Evolutionary conservation across 805 yeast species (phyloP), one percentile per base, ranked within the genome.

Genomic region (Kodamaea nitidulidarum): DNA sequence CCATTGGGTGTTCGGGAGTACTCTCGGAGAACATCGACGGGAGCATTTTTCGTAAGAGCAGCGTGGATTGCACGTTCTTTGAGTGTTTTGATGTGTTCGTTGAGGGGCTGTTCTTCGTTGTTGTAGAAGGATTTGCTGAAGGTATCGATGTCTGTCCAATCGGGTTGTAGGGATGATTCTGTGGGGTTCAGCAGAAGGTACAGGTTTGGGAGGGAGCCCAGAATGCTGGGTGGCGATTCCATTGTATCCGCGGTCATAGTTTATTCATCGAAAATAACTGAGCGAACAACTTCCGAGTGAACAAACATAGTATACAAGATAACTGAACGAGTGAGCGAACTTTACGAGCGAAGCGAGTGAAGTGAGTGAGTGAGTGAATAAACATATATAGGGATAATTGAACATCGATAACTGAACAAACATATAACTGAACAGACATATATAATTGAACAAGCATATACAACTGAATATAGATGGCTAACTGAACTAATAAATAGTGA

Each of bases 1-100:
- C 84, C 83, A 27, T 69, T 73, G 34, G 73, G 60, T 0, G 76
- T 63, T 18, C 68, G 53, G 41, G 74, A 65, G 30, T 66, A 60
- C 29, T 59, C 60, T 8, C 48, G 40, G 46, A 60, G 40, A 52
- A 49, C 41, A 51, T 49, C 32, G 48, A 47, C 4, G 41, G 43
- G 48, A 7, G 32, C 30, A 16, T 29, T 9, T 15, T 29, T 50
- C 44, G 25, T 51, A 46, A 55, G 15, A 51, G 78, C 71, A 3
- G 73, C 65, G 7, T 54, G 51, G 8, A 75, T 42, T 3, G 70
- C 59, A 24, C 58, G 58, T 4, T 53, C 54, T 44, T 71, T 71
- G 42, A 68, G 52, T 17, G 56, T 58, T 27, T 56, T 54, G 35
- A 61, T 54, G 34, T 68, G 69, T 11, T 65, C 67, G 14, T 63